These are phyloP conservation scores for Epithemia pelagica DNA, from an alignment of 108 stramenopile species.

Conservation along the genomic window DNA sequence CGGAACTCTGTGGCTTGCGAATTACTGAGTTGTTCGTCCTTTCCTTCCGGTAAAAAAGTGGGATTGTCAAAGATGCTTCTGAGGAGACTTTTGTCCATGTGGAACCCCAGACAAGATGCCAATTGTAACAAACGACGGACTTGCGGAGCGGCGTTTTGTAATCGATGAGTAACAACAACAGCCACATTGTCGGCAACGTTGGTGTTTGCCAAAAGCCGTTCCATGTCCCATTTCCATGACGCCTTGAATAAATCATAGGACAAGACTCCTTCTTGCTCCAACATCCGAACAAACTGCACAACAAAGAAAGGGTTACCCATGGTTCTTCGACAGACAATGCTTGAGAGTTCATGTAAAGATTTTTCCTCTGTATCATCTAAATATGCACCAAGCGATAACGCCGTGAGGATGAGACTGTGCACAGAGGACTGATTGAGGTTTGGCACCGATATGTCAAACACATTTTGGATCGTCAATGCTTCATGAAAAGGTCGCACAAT, in stretches of 20 bases:
- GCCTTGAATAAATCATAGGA: conserved; percentile 22
- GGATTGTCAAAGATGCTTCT: neutral
- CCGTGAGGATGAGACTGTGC: neutral
- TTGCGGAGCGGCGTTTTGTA: neutral
- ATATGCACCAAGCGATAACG: neutral
- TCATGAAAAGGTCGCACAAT: neutral
- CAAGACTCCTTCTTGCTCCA: conserved; percentile 28
- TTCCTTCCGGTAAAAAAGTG: neutral
- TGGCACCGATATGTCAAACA: neutral
- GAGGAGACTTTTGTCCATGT: neutral
- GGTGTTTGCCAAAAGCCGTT: neutral
- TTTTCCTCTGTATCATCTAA: neutral
- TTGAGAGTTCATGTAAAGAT: neutral
- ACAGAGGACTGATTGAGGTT: neutral
- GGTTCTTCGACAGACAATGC: conserved; percentile 40
- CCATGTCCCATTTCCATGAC: conserved; percentile 45
- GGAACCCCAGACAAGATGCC: neutral
- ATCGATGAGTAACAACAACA: neutral
- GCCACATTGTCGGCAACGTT: neutral
- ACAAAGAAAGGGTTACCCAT: conserved; percentile 53
- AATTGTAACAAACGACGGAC: neutral
- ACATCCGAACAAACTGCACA: conserved; percentile 30
- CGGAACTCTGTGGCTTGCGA: neutral
- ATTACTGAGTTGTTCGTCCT: neutral
- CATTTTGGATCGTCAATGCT: neutral